phyloP scores from a whole-genome alignment of 768 basidiomycete genomes.

The Suillus occidentalis region DNA sequence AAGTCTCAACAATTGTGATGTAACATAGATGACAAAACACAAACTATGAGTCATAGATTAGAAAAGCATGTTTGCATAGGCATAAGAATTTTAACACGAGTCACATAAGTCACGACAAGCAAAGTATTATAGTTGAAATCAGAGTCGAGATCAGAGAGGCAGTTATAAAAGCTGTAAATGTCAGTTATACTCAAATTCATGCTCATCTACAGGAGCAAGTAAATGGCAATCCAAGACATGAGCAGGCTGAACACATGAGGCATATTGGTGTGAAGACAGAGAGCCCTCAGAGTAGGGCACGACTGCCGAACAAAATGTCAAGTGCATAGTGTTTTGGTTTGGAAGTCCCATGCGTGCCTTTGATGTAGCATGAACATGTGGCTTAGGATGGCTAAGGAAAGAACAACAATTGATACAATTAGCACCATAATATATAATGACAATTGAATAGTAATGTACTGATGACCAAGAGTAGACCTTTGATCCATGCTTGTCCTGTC shows the following conservation, averaged over 20 bases:
- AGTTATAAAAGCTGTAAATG: background rate
- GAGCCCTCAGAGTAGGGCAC: background rate
- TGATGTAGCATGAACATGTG: background rate
- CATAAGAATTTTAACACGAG: background rate
- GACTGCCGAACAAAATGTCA: background rate
- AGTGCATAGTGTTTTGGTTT: background rate
- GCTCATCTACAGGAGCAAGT: background rate
- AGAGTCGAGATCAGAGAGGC: background rate
- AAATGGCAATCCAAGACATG: background rate
- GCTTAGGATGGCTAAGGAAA: background rate
- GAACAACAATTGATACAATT: too few species aligned
- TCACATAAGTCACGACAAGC: background rate
- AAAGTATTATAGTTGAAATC: background rate
- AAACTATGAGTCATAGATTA: background rate
- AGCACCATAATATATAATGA: too few species aligned
- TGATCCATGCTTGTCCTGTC: too few species aligned
- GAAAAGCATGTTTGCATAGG: background rate
- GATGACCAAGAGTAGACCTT: too few species aligned
- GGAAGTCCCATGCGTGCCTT: background rate
- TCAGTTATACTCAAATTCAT: slow-evolving; percentile 4
- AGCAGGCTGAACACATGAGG: background rate
- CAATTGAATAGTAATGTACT: too few species aligned
- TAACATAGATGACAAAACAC: background rate
- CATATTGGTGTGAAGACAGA: background rate
- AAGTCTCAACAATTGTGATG: background rate